A percentile compares a stretch with the other conserved stretches of the same genome.
These are phyloP conservation scores for Cladophialophora carrionii DNA, from an alignment of 2,329 filamentous ascomycete species.

Conservation along the genomic window DNA sequence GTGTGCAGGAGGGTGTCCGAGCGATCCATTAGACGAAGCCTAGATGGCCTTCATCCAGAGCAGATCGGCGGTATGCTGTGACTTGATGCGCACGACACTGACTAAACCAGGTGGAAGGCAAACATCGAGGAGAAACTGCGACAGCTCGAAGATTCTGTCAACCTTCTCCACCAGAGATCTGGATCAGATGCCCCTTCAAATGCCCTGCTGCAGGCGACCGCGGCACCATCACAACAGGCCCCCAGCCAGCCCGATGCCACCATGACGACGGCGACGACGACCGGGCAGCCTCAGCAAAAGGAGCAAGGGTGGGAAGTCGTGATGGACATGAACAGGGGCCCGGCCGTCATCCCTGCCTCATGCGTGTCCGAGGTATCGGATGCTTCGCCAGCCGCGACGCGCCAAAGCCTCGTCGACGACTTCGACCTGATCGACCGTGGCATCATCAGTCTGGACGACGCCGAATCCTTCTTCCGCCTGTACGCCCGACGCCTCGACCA, in stretches of 20 bases:
- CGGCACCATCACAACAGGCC: background rate
- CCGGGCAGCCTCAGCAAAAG: constrained; percentile 34
- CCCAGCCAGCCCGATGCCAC: constrained; percentile 1
- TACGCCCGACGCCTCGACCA: constrained; percentile 58
- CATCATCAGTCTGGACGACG: constrained; percentile 52
- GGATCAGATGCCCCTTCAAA: constrained; percentile 13
- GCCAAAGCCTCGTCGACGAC: constrained; percentile 38
- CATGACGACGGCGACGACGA: constrained; percentile 15
- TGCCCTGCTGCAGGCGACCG: constrained; percentile 35
- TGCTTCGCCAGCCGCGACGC: constrained; percentile 45
- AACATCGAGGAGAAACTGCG: constrained; percentile 45
- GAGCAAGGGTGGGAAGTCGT: constrained; percentile 44
- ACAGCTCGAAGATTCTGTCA: constrained; percentile 44
- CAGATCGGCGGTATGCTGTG: background rate
- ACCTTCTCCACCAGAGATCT: constrained; percentile 20
- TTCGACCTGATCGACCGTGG: constrained; percentile 57
- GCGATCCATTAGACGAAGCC: background rate
- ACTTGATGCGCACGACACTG: constrained; percentile 8
- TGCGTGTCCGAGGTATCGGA: constrained; percentile 59
- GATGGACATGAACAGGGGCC: constrained; percentile 46
- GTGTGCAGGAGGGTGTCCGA: background rate
- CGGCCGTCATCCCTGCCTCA: constrained; percentile 53
- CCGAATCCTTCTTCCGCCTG: constrained; percentile 56
- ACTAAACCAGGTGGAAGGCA: constrained; percentile 46
- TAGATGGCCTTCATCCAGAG: background rate